Conservation (phyloP, 1,284 basidiomycete genomes). For the Boletus coffeatus region DNA sequence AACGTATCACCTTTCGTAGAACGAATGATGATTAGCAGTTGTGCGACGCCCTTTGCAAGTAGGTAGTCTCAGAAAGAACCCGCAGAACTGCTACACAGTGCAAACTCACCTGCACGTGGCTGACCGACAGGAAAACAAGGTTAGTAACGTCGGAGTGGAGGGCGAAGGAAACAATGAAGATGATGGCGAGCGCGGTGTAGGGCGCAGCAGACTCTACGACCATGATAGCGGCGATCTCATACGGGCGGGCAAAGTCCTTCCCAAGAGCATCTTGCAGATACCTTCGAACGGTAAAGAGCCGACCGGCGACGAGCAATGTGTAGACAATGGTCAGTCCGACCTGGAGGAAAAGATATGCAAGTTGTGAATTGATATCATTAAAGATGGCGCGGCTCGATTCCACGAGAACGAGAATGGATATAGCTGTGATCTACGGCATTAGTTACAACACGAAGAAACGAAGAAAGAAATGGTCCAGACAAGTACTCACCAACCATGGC, state of each 20-base stretch:
- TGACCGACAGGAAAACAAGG: slow-evolving; percentile 19
- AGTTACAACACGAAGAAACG: background rate
- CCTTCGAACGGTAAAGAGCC: slow-evolving; percentile 19
- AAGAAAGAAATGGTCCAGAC: background rate
- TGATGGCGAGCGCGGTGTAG: slow-evolving; percentile 16
- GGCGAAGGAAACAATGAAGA: slow-evolving; percentile 21
- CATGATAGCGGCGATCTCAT: slow-evolving; percentile 18
- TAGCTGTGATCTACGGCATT: slow-evolving; percentile 10
- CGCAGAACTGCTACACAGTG: background rate
- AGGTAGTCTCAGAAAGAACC: background rate
- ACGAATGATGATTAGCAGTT: slow-evolving; percentile 29
- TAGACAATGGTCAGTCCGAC: slow-evolving; percentile 27
- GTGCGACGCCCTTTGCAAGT: slow-evolving; percentile 22
- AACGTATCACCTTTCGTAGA: slow-evolving; percentile 18
- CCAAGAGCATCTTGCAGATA: slow-evolving; percentile 17
- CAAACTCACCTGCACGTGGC: slow-evolving; percentile 22
- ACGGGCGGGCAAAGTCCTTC: slow-evolving; percentile 18
- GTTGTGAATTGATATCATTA: slow-evolving; percentile 22
- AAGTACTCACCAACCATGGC: slow-evolving; percentile 22
- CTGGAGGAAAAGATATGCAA: slow-evolving; percentile 28
- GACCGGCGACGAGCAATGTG: slow-evolving; percentile 26
- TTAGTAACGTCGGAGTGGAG: slow-evolving; percentile 20
- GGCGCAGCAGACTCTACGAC: slow-evolving; percentile 25
- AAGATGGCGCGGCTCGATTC: slow-evolving; percentile 19
- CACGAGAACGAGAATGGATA: slow-evolving; percentile 24